phyloP scores from a whole-genome alignment of 176 grass and related monocot species.

The Lolium perenne region DNA sequence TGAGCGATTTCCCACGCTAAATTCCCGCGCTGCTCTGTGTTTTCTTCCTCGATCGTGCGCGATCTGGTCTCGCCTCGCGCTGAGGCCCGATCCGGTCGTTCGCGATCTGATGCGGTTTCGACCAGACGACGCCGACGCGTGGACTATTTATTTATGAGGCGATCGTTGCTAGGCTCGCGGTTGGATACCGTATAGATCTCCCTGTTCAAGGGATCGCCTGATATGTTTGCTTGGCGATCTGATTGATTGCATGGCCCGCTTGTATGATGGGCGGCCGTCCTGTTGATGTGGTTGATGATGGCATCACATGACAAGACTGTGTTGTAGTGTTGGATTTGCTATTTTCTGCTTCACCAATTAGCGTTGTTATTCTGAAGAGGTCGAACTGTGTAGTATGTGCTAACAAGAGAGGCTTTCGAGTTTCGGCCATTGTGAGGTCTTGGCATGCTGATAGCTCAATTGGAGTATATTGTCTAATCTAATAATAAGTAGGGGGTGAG shows the following conservation, averaged over 20 bases:
- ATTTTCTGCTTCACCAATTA: background rate
- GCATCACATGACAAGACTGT: background rate
- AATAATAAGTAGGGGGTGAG: background rate
- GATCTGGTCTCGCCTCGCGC: background rate
- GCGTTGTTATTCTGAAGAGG: background rate
- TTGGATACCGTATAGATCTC: background rate
- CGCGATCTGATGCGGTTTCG: background rate
- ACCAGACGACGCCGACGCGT: background rate
- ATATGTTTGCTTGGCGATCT: background rate
- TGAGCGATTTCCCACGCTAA: slow-evolving; percentile 53
- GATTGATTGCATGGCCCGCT: background rate
- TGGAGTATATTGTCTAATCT: background rate
- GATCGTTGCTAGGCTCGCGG: background rate
- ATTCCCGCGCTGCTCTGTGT: background rate
- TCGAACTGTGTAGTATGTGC: background rate
- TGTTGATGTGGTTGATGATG: background rate
- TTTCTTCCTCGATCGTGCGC: background rate
- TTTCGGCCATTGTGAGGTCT: background rate
- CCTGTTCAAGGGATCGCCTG: background rate
- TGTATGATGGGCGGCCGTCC: too few relatives aligned
- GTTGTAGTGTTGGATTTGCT: too few relatives aligned
- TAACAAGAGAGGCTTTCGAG: background rate
- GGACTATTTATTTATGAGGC: background rate
- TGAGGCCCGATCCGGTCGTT: background rate
- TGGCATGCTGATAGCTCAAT: background rate